phyloP scores from a whole-genome alignment of 352 stramenopile genomes.

The Globisporangium splendens region DNA sequence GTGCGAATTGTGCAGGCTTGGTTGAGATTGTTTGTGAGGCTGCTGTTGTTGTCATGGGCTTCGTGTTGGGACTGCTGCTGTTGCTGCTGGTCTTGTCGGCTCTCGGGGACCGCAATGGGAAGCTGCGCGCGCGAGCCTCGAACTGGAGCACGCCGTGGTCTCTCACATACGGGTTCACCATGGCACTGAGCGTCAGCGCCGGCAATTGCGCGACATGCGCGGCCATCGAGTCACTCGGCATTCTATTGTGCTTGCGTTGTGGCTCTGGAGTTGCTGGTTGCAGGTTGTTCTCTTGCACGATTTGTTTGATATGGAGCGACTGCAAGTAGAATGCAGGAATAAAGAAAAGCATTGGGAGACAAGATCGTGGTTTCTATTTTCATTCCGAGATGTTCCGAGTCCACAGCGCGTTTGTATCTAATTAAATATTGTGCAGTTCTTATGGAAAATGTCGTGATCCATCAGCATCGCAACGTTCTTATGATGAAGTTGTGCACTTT shows the following conservation, averaged over 20 bases:
- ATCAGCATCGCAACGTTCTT: too few relatives aligned
- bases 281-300: conserved; percentile 1
- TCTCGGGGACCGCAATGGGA: conserved; percentile 1
- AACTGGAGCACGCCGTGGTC: conserved; percentile 9
- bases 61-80: neutral
- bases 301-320: too few relatives aligned
- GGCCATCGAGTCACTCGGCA: neutral
- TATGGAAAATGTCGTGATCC: too few relatives aligned
- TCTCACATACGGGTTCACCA: conserved; percentile 3
- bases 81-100: neutral
- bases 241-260: neutral
- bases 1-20: conserved; percentile 13
- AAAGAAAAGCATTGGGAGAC: too few relatives aligned
- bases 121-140: conserved; percentile 13
- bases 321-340: too few relatives aligned
- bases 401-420: too few relatives aligned
- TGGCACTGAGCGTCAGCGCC: neutral
- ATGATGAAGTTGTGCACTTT: too few relatives aligned
- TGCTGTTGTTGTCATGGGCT: neutral
- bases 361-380: too few relatives aligned
- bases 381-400: too few relatives aligned
- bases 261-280: neutral
- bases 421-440: too few relatives aligned
- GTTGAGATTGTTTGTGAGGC: too few relatives aligned
- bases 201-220: neutral